Evolutionary conservation across 2,329 filamentous ascomycete genomes (phyloP), one percentile per base, ranked within the genome.

Genomic region (Juglanconis oblonga): DNA sequence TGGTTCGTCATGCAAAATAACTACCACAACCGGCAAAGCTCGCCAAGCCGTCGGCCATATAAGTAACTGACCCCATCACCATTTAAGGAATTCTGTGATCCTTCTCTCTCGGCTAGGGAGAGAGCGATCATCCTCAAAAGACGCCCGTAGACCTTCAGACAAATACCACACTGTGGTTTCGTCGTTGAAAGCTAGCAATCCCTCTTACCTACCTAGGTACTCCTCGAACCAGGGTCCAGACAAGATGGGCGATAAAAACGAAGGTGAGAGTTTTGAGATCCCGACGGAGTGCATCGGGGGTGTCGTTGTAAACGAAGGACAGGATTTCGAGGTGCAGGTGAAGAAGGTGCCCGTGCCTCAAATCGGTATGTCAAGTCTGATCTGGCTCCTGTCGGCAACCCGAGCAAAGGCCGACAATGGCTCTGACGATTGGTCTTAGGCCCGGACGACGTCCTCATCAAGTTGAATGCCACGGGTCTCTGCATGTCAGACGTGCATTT

Each of bases 401-500:
- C 45, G 11, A 52, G 38, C 49, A 35, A 59, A 44, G 52, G 52
- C 48, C 13, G 58, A 17, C 17, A 17, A 17, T 17, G 45, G 1
- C 24, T 29, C 53, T 55, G 33, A 40, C 57, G 40, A 36, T 57
- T 51, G 35, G 33, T 52, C 7, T 52, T 47, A 66, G 64, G 59
- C 24, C 53, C 61, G 10, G 63, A 66, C 7, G 63, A 66, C 29
- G 62, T 66, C 24, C 64, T 66, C 5, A 62, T 66, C 48, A 59
- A 62, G 33, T 38, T 65, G 13, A 63, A 63, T 47, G 58, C 58
- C 33, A 64, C 65, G 3, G 64, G 64, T 13, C 53, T 66, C 3
- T 66, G 64, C 55, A 62, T 63, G 58, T 62, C 61, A 7, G 65
- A 66, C 24, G 58, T 66, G 13, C 64, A 66, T 49, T 65, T 59